These are phyloP conservation scores for Lizonia empirigonia DNA, from an alignment of 2,329 filamentous ascomycete genomes.

Conservation along the genomic window DNA sequence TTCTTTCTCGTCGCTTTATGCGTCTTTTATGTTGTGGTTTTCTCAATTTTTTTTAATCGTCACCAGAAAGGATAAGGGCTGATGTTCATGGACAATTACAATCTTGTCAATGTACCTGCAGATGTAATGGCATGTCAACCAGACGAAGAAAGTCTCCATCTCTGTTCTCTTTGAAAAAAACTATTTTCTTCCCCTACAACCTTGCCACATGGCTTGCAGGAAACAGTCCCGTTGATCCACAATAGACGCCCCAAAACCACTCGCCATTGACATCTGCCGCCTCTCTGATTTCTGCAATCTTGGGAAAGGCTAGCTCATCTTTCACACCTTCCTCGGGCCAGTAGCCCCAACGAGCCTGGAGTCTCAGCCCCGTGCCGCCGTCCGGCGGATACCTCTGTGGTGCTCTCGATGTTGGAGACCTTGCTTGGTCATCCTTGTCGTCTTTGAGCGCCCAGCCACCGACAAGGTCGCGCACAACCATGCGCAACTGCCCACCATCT, in stretches of 20 bases:
- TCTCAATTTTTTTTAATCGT: too few relatives aligned
- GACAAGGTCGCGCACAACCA: slow-evolving; percentile 73
- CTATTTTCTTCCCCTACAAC: too few relatives aligned
- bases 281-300: slow-evolving; percentile 80
- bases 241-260: slow-evolving; percentile 88
- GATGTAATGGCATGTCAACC: too few relatives aligned
- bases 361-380: slow-evolving; percentile 70
- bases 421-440: slow-evolving; percentile 54
- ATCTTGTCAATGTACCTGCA: too few relatives aligned
- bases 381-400: slow-evolving; percentile 68
- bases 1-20: too few relatives aligned
- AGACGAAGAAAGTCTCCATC: too few relatives aligned
- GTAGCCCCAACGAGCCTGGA: slow-evolving; percentile 75
- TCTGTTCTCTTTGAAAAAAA: too few relatives aligned
- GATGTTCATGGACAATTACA: too few relatives aligned
- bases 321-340: slow-evolving; percentile 67
- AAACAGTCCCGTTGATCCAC: slow-evolving; percentile 78
- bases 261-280: slow-evolving; percentile 87
- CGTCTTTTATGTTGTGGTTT: too few relatives aligned
- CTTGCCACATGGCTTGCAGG: slow-evolving; percentile 73
- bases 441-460: slow-evolving; percentile 74
- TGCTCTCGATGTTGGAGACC: slow-evolving; percentile 10
- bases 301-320: slow-evolving; percentile 85
- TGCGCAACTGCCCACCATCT: slow-evolving; percentile 68
- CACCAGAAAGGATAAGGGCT: too few relatives aligned